These are phyloP conservation scores for Rhodotorula sp. DNA, from an alignment of 1,284 basidiomycete genomes.

Conservation along the genomic window DNA sequence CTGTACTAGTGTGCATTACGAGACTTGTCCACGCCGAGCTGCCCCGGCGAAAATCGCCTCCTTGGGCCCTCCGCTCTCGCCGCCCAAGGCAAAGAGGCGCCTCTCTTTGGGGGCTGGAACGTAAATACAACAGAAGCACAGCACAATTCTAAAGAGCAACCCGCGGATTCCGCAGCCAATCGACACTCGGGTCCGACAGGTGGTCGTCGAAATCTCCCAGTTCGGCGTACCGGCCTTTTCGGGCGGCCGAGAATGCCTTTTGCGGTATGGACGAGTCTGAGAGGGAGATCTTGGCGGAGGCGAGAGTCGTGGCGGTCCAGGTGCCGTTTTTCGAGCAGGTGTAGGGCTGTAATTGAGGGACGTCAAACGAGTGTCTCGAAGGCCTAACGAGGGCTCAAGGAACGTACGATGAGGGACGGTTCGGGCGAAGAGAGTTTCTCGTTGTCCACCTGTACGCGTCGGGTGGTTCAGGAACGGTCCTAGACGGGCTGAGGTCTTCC, in stretches of 20 bases:
- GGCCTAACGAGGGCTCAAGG: not conserved
- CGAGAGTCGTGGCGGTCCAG: constrained; percentile 49
- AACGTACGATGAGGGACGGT: constrained; percentile 60
- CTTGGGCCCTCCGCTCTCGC: not conserved
- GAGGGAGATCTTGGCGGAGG: constrained; percentile 49
- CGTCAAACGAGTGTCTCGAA: not conserved
- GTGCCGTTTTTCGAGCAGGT: constrained; percentile 1
- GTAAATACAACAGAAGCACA: not conserved
- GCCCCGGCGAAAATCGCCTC: not conserved
- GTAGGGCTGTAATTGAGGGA: constrained; percentile 8
- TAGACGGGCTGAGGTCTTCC: no score
- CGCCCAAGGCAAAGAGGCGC: no score
- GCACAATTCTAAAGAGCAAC: constrained; percentile 9
- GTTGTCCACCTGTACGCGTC: constrained; percentile 58
- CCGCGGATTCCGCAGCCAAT: constrained; percentile 47
- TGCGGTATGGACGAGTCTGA: constrained; percentile 52
- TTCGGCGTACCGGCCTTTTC: constrained; percentile 56
- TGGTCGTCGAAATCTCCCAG: constrained; percentile 77
- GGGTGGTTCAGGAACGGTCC: no score
- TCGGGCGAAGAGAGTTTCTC: constrained; percentile 56
- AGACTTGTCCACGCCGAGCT: not conserved
- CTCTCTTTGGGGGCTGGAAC: not conserved
- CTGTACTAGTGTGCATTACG: not conserved
- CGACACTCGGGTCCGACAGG: constrained; percentile 67
- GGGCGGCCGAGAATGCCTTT: constrained; percentile 57